A percentile compares a stretch with the other conserved stretches of the same genome.
Conservation (phyloP, 345 rosid genomes). For the Melaleuca quinquenervia region DNA sequence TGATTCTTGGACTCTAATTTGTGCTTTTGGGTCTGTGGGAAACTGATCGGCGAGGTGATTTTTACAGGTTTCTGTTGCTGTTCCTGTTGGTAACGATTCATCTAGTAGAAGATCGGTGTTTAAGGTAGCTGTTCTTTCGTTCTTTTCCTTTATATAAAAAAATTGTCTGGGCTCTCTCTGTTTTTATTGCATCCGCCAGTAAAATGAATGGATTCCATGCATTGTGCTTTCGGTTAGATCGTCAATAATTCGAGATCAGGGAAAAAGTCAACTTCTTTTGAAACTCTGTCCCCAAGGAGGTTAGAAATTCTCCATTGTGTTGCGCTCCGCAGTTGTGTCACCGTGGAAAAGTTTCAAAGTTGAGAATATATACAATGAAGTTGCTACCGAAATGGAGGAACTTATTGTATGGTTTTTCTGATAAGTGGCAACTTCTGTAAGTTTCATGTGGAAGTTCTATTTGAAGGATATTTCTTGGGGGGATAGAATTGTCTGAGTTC, state of each 20-base stretch:
- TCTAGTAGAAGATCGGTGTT: slow-evolving; percentile 23
- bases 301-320: not conserved
- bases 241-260: not conserved
- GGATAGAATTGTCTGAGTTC: not conserved
- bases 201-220: not conserved
- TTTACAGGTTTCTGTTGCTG: slow-evolving; percentile 34
- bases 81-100: slow-evolving; percentile 27
- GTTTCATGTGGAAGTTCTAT: not conserved
- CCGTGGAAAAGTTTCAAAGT: not conserved
- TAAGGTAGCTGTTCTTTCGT: slow-evolving; percentile 21
- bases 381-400: not conserved
- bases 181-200: not conserved
- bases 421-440: not conserved
- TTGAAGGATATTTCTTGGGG: not conserved
- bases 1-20: not conserved
- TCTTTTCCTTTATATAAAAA: not conserved
- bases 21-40: not conserved
- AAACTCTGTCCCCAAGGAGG: not conserved
- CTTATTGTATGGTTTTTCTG: not conserved
- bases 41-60: not conserved
- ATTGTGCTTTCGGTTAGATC: not conserved
- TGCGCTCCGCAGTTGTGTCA: not conserved
- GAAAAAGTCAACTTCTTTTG: not conserved
- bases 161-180: not conserved
- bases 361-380: not conserved